These are phyloP conservation scores for Ogataea paraovalis DNA, from an alignment of 805 yeast species.

Conservation along the genomic window DNA sequence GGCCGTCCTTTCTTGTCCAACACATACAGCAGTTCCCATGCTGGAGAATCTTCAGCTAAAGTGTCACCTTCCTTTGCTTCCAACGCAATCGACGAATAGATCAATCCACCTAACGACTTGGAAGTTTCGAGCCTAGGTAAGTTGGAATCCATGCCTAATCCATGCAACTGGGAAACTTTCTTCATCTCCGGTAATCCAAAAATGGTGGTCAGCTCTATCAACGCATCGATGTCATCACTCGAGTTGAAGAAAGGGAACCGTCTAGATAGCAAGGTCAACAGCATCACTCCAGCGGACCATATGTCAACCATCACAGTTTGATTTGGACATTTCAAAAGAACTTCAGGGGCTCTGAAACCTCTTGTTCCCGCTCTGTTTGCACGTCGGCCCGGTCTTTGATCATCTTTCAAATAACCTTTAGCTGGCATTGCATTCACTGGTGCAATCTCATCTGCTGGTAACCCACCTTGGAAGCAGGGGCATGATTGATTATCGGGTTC, in stretches of 20 bases:
- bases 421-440: constrained; percentile 35
- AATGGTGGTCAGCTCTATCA: constrained; percentile 75
- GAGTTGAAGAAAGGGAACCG: constrained; percentile 94
- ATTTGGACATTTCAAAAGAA: constrained; percentile 76
- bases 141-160: constrained; percentile 75
- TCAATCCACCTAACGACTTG: constrained; percentile 37
- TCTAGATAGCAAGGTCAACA: constrained; percentile 70
- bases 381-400: constrained; percentile 80
- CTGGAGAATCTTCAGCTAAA: constrained; percentile 68
- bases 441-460: constrained; percentile 25
- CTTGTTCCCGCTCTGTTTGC: constrained; percentile 97
- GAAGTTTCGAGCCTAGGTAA: constrained; percentile 46
- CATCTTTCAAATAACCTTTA: constrained; percentile 81
- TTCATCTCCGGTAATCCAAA: constrained; percentile 75
- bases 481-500: constrained; percentile 38
- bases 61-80: constrained; percentile 54
- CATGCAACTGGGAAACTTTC: constrained; percentile 79
- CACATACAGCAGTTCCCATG: constrained; percentile 55
- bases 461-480: constrained; percentile 50
- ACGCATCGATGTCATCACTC: constrained; percentile 87
- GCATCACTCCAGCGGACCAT: constrained; percentile 91
- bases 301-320: constrained; percentile 81
- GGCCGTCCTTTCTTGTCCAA: constrained; percentile 41
- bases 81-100: constrained; percentile 37
- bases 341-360: constrained; percentile 94